Evolutionary conservation across 345 rosid genomes (phyloP), one percentile per base, ranked within the genome.

Genomic region (Populus alba): DNA sequence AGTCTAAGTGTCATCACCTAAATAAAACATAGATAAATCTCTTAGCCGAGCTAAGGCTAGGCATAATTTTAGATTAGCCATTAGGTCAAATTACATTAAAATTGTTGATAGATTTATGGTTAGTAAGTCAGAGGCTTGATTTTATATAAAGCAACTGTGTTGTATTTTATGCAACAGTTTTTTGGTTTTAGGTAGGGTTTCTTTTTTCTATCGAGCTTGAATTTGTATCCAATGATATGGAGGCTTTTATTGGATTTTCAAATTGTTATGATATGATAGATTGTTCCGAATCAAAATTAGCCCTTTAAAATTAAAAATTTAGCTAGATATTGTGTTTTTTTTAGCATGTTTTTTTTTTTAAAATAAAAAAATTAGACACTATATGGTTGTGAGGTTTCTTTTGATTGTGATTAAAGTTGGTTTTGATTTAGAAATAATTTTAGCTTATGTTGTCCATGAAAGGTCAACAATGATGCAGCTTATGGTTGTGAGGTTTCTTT

Each of bases 151-250:
- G 83, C 93, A 91, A 49, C 53, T 88, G 79, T 89, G 90, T 65
- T 89, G 95, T 11, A 93, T 89, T 18, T 84, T 88, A 38, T 88
- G 95, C 83, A 91, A 91, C 59, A 88, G 88, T 86, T 90, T 91
- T 91, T 67, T 87, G 92, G 17, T 90, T 90, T 81, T 87, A 93
- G 93, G 87, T 87, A 9, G 89, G 81, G 15, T 91, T 90, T 78
- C 90, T 90, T 22, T 68, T 80, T 41, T 73, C 86, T 9, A 70
- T 62, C 22, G 93, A 91, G 83, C 87, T 90, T 3, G 81, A 82
- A 75, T 80, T 84, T 3, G 83, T 89, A 8, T 86, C 92, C 0
- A 72, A 63, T 13, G 88, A 83, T 17, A 89, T 88, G 13, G 86
- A 88, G 75, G 79, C 81, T 29, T 63, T 83, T 25, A 65, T 88